phyloP scores from a whole-genome alignment of 495 filamentous ascomycete species.

The Penicillium argentinense region DNA sequence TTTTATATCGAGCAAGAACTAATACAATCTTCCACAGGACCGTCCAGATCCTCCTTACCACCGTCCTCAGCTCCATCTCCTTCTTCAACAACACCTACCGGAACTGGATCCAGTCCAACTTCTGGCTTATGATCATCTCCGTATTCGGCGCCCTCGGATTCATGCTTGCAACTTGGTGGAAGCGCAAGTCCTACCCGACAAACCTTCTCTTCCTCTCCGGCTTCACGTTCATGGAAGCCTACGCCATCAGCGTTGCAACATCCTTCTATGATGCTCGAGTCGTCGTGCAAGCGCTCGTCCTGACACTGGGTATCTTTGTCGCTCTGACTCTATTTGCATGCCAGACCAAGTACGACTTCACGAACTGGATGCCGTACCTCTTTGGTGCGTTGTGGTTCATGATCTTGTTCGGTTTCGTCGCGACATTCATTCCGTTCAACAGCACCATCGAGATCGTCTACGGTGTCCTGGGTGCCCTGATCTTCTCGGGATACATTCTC shows the following conservation, averaged over 20 bases:
- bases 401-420: constrained; percentile 89
- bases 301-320: constrained; percentile 91
- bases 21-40: constrained; percentile 49
- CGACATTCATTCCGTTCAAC: constrained; percentile 77
- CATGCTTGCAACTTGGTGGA: constrained; percentile 93
- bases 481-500: constrained; percentile 92
- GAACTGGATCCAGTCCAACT: constrained; percentile 80
- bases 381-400: constrained; percentile 88
- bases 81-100: constrained; percentile 83
- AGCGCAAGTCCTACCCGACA: constrained; percentile 92
- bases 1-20: background rate
- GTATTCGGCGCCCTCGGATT: constrained; percentile 78
- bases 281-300: constrained; percentile 84
- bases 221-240: constrained; percentile 92
- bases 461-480: constrained; percentile 72
- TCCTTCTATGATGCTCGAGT: constrained; percentile 80
- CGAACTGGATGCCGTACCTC: constrained; percentile 91
- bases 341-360: constrained; percentile 99
- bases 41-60: constrained; percentile 84
- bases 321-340: constrained; percentile 92
- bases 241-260: constrained; percentile 86
- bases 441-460: constrained; percentile 81
- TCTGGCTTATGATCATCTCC: constrained; percentile 81
- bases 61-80: constrained; percentile 73
- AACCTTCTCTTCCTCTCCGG: constrained; percentile 90